Percentiles rank a stretch among this genome's conserved stretches.
These are phyloP conservation scores for Ziziphus jujuba DNA, from an alignment of 306 rosid genomes.

Conservation along the genomic window DNA sequence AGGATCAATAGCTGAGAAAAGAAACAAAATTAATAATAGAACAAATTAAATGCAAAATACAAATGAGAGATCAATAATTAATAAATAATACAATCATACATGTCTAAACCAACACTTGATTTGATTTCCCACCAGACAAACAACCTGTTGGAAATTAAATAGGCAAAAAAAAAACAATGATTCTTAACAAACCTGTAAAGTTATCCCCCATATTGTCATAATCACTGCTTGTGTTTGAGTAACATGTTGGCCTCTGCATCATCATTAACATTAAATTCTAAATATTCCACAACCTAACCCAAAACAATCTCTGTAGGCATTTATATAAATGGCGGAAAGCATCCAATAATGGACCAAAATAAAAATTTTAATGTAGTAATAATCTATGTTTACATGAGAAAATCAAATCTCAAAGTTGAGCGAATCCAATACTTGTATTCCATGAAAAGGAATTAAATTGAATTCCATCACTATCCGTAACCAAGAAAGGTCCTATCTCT, in stretches of 20 bases:
- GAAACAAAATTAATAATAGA: background rate
- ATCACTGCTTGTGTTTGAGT: conserved; percentile 73
- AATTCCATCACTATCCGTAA: conserved; percentile 53
- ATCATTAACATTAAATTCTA: conserved; percentile 25
- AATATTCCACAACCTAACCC: too few relatives aligned
- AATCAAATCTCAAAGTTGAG: background rate
- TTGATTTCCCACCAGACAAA: too few relatives aligned
- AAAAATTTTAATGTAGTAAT: background rate
- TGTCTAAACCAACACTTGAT: too few relatives aligned
- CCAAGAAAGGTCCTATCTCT: conserved; percentile 92
- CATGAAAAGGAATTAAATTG: conserved; percentile 64
- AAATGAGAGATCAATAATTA: background rate
- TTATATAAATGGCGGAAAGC: conserved; percentile 40
- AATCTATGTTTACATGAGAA: background rate
- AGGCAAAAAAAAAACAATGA: too few relatives aligned
- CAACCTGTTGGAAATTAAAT: too few relatives aligned
- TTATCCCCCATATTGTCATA: conserved; percentile 74
- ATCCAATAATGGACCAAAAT: background rate
- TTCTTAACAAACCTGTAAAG: conserved; percentile 56
- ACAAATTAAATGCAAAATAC: conserved; percentile 6
- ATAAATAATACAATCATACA: too few relatives aligned
- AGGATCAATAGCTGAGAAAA: conserved; percentile 70
- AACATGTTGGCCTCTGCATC: conserved; percentile 84
- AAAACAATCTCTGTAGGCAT: conserved; percentile 4
- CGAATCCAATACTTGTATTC: conserved; percentile 72